Evolutionary conservation across 192 early-diverging fungal species (phyloP).

Genomic region (Backusella parvicylindrica): DNA sequence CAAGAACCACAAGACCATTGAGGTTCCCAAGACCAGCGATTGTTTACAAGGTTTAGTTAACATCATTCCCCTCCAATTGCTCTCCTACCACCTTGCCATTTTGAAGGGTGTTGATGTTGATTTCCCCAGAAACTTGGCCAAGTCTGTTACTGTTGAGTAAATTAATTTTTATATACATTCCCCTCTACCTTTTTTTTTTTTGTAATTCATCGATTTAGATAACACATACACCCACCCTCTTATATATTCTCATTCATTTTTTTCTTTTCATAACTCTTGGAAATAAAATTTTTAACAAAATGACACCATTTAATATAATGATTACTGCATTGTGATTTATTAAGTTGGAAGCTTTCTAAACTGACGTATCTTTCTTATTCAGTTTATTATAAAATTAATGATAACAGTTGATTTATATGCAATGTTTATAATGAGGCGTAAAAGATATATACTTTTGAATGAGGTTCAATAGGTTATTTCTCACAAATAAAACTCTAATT

Average conservation of each 20-base stretch:
- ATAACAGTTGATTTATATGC: background rate
- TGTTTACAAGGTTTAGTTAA: conserved; percentile 91
- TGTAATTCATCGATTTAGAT: conserved; percentile 3
- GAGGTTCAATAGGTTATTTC: background rate
- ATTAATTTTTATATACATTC: background rate
- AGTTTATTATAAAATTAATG: background rate
- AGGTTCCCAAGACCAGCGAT: conserved; percentile 88
- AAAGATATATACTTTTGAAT: background rate
- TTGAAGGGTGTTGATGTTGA: conserved; percentile 93
- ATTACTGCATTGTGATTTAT: background rate
- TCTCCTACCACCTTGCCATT: conserved; percentile 94
- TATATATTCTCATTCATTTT: conserved; percentile 6
- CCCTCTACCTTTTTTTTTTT: background rate
- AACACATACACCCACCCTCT: background rate
- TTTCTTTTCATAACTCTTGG: background rate
- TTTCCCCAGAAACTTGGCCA: conserved; percentile 89
- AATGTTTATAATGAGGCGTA: background rate
- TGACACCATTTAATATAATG: background rate
- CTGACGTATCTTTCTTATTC: background rate
- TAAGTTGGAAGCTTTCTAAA: background rate
- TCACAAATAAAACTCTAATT: background rate
- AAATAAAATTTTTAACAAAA: conserved; percentile 1
- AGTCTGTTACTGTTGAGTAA: conserved; percentile 40
- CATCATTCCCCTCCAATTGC: conserved; percentile 90
- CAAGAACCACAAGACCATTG: conserved; percentile 70